Evolutionary conservation across 139 green algal species (phyloP).

Genomic region (Closterium sp.): DNA sequence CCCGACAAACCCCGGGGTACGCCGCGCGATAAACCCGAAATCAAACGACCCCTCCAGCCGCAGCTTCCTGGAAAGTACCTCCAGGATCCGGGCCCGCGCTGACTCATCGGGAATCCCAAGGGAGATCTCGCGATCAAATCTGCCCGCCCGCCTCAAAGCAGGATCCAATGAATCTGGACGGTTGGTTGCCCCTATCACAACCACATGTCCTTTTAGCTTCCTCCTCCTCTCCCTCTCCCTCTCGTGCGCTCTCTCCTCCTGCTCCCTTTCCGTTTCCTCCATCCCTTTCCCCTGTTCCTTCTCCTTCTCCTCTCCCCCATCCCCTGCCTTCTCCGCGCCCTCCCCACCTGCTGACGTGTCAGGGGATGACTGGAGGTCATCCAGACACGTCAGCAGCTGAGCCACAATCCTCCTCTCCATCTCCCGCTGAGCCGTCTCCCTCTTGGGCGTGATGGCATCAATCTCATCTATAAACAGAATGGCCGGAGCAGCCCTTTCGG

Average conservation of each 20-base stretch:
- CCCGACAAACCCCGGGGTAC: conserved; percentile 76
- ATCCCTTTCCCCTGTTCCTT: not conserved
- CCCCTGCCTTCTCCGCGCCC: not conserved
- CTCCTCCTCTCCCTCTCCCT: conserved; percentile 29
- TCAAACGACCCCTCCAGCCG: conserved; percentile 75
- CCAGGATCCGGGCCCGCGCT: conserved; percentile 78
- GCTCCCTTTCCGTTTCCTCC: not conserved
- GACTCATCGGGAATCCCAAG: conserved; percentile 80
- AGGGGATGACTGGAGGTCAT: conserved; percentile 68
- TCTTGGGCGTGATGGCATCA: conserved; percentile 85
- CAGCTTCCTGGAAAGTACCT: conserved; percentile 52
- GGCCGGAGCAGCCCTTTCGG: conserved; percentile 66
- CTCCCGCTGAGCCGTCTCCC: conserved; percentile 64
- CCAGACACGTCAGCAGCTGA: conserved; percentile 91
- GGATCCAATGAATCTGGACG: conserved; percentile 90
- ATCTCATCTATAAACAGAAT: conserved; percentile 99
- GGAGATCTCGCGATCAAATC: conserved; percentile 93
- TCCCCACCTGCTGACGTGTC: not conserved
- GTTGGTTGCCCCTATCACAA: conserved; percentile 93
- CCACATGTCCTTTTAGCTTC: conserved; percentile 68
- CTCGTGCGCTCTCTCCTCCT: not conserved
- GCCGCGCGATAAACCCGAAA: conserved; percentile 64
- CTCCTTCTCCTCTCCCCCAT: not conserved
- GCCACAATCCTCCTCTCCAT: conserved; percentile 93
- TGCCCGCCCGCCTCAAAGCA: conserved; percentile 80